Evolutionary conservation across 2,329 filamentous ascomycete species (phyloP).

Genomic region (Gyromitra esculenta): DNA sequence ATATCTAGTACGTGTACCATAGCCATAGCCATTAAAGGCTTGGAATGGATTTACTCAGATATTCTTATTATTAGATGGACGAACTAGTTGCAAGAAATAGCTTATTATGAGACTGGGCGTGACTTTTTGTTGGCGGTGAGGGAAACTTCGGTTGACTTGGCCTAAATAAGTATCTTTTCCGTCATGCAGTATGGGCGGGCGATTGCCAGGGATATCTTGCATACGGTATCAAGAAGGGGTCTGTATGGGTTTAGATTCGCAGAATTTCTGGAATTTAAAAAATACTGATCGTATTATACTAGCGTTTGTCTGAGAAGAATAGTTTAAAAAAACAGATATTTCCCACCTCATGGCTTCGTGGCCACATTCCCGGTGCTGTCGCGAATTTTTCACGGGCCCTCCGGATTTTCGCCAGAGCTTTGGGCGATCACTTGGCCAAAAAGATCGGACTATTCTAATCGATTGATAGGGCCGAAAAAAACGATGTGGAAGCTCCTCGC

Average conservation of each 20-base stretch:
- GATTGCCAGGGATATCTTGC: neutral
- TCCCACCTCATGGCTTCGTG: constrained; percentile 1
- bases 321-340: constrained; percentile 19
- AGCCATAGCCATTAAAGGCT: neutral
- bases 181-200: constrained; percentile 2
- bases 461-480: neutral
- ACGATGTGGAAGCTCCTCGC: constrained; percentile 38
- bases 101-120: neutral
- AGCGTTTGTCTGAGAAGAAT: neutral
- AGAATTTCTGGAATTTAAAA: neutral
- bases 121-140: neutral
- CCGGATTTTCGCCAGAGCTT: neutral
- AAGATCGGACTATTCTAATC: neutral
- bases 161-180: constrained; percentile 27
- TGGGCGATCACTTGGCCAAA: neutral
- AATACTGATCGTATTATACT: neutral
- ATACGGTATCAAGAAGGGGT: neutral
- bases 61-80: neutral
- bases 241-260: neutral
- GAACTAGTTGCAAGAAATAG: neutral
- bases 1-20: neutral
- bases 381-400: neutral
- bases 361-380: neutral
- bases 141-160: constrained; percentile 8
- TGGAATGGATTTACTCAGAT: neutral